Percentiles rank a stretch among this genome's conserved stretches.
These are phyloP conservation scores for Boletus semigastroideus DNA, from an alignment of 1,284 basidiomycete species.

Conservation along the genomic window DNA sequence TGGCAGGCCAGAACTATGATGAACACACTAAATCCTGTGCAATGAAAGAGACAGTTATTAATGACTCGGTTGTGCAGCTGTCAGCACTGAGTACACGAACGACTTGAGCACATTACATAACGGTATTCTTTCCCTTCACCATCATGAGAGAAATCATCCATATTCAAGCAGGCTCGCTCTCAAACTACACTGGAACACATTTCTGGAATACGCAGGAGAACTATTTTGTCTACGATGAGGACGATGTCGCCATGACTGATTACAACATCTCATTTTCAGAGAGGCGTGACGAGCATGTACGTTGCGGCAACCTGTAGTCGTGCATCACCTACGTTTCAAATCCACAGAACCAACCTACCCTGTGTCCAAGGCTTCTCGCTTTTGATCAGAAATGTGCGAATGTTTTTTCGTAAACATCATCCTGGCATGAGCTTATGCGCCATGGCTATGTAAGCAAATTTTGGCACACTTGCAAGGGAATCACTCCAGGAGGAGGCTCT, in stretches of 20 bases:
- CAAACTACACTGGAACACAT: slow-evolving; percentile 72
- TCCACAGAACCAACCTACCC: slow-evolving; percentile 52
- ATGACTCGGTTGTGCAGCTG: slow-evolving; percentile 2
- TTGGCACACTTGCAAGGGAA: slow-evolving; percentile 53
- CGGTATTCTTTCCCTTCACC: no score
- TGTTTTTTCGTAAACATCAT: slow-evolving; percentile 4
- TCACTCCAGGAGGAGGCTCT: slow-evolving; percentile 21
- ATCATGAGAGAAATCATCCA: slow-evolving; percentile 78
- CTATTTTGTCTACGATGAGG: slow-evolving; percentile 58
- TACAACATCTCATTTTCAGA: slow-evolving; percentile 67
- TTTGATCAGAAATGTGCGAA: slow-evolving; percentile 65
- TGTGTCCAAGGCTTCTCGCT: slow-evolving; percentile 60
- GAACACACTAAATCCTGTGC: not conserved
- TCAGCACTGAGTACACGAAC: no score
- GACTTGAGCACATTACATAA: no score
- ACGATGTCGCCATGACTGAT: slow-evolving; percentile 44
- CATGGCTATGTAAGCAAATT: slow-evolving; percentile 48
- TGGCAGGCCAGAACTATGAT: not conserved
- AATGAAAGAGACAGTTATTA: not conserved
- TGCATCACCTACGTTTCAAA: slow-evolving; percentile 6
- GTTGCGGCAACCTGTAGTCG: slow-evolving; percentile 14
- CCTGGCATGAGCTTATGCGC: slow-evolving; percentile 7
- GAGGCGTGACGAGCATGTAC: slow-evolving; percentile 47
- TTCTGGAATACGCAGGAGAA: slow-evolving; percentile 79
- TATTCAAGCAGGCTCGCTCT: slow-evolving; percentile 65